Evolutionary conservation across 345 rosid species (phyloP).

Genomic region (Anastatica hierochuntica): DNA sequence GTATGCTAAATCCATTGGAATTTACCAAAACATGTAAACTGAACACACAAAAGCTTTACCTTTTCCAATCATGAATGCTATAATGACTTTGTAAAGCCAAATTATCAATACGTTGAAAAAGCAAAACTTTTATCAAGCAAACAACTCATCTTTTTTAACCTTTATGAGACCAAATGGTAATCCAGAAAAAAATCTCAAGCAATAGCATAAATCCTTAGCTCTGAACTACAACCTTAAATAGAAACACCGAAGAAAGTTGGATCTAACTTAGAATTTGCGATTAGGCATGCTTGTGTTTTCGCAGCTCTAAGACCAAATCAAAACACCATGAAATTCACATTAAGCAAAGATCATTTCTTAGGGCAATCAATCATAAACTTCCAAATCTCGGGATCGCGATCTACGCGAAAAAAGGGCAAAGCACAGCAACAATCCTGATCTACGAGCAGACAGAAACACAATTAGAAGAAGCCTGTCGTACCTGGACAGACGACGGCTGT

Average conservation of each 20-base stretch:
- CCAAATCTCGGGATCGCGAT: slow-evolving; percentile 6
- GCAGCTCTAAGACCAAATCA: too few relatives aligned
- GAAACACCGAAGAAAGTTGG: neutral
- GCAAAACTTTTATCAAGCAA: neutral
- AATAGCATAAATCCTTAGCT: neutral
- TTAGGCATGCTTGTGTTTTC: too few relatives aligned
- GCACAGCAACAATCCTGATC: neutral
- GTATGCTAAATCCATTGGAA: too few relatives aligned
- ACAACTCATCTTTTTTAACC: neutral
- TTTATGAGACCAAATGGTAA: neutral
- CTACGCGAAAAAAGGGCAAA: neutral
- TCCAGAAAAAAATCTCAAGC: neutral
- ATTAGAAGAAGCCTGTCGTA: neutral
- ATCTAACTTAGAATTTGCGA: neutral
- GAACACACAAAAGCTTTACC: neutral
- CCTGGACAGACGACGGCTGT: slow-evolving; percentile 62
- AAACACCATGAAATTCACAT: neutral
- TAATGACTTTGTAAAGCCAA: slow-evolving; percentile 19
- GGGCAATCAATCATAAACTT: neutral
- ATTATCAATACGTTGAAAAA: neutral
- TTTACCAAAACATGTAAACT: slow-evolving; percentile 2
- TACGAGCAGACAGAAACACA: neutral
- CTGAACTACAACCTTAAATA: neutral
- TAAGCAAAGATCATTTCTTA: neutral
- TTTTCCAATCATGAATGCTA: slow-evolving; percentile 18